Base-by-base conservation (phyloP, 202 grass and related monocot species). In the Zizania palustris region DNA sequence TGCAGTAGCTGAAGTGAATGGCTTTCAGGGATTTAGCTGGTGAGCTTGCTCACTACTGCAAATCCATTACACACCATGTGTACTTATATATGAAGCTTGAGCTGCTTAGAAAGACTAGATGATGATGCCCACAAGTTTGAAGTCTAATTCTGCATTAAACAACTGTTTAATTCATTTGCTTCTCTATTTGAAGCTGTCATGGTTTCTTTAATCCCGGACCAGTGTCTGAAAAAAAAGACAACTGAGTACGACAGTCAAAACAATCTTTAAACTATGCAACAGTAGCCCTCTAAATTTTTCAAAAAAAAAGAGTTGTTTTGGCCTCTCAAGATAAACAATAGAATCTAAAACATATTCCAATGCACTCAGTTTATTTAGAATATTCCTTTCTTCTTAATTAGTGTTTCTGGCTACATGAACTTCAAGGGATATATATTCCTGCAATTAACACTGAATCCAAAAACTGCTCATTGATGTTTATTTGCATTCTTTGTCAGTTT, bases 121-220 rank as follows among this genome's bases (percentile, higher is more conserved):
- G 49, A 61, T 45, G 49, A 80, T 58, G 16, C 49, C 69, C 71
- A 71, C 71, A 65, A n/a, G 15, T 63, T 70, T 40, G 55, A 69
- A 63, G 42, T 74, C 18, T 50, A 15, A 16, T 76, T 14, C 69
- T 74, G n/a, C 60, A 46, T 80, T 82, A 73, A 78, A 78, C 1
- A 78, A 87, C 10, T 40, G 4, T 41, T 61, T 71, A 82, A 48
- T 72, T 77, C 72, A n/a, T n/a, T n/a, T n/a, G n/a, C 65, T 82
- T 77, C 72, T 88, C 70, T 83, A 44, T 88, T 86, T 82, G 72
- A 82, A 86, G 61, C 70, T 87, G 77, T 86, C 49, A 80, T 70
- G 84, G 55, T 38, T 73, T 85, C 16, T 91, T 88, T 88, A 88
- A 91, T 87, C 59, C 19, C 70, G 65, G 54, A 76, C 72, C 16